Base-by-base conservation (phyloP, 2,329 filamentous ascomycete species). In the Piedraia hortae region DNA sequence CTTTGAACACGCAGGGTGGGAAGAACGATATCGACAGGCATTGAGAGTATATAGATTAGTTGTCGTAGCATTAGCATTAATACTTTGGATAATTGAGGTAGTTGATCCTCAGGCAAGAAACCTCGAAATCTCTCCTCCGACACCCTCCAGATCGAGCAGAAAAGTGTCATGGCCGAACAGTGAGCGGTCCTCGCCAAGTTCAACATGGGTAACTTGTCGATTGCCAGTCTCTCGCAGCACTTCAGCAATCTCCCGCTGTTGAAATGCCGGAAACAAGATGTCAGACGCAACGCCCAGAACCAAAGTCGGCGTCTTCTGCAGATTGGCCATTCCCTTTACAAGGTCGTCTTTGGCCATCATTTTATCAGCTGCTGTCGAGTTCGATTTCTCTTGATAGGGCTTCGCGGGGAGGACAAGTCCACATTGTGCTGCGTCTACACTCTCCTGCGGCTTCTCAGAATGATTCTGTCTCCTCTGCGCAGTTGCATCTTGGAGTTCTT, bases 111-210 rank as follows among this genome's bases (percentile, higher is more conserved):
- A 82, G 1, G 57, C 59, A 34, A 97, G 44, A 44, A 97, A 97
- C 34, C 59, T 59, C 35, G 64, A 66, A 20, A 97, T 51, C 21
- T 67, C 73, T 0, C 77, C 78, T 3, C 85, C 85, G 21, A 97
- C 75, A 34, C 90, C 72, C 48, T 90, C 67, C 26, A 93, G 48
- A 46, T 97, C 85, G 19, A 97, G 50, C 38, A 97, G 46, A 43
- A 97, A 97, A 0, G 82, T 93, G 42, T 97, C 85, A 39, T 97
- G 85, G 0, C 85, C 85, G 42, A 97, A 97, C 36, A 89, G 48
- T 37, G 78, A 90, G 46, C 85, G 63, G 48, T 93, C 78, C 49
- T 93, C 77, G 15, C 80, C 85, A 21, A 97, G 51, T 50, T 97
- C 85, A 8, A 85, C 61, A 45, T 97, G 78, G 19, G 66, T 69